Evolutionary conservation across 805 yeast genomes (phyloP).

Genomic region (Monosporozyma solicola): DNA sequence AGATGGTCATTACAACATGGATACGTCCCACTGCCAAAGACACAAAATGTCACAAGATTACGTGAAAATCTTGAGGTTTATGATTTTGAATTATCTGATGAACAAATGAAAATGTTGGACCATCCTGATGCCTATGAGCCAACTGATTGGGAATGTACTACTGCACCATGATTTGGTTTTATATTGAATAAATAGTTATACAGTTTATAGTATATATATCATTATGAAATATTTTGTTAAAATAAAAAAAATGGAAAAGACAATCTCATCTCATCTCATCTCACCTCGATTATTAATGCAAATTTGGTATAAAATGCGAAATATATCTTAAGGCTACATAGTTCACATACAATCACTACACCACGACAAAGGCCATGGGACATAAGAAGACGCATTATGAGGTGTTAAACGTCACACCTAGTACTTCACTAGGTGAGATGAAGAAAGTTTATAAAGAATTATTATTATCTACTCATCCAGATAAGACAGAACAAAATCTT

Average conservation of each 20-base stretch:
- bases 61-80: slow-evolving; percentile 46
- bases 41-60: slow-evolving; percentile 45
- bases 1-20: slow-evolving; percentile 72
- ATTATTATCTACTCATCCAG: slow-evolving; percentile 69
- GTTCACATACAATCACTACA: background rate
- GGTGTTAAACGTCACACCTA: slow-evolving; percentile 42
- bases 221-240: background rate
- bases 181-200: background rate
- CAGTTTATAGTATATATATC: background rate
- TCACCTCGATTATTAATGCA: background rate
- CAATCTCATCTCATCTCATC: background rate
- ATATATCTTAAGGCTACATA: background rate
- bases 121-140: slow-evolving; percentile 57
- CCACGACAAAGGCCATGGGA: background rate
- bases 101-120: slow-evolving; percentile 35
- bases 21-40: slow-evolving; percentile 61
- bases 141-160: slow-evolving; percentile 69
- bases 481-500: slow-evolving; percentile 35
- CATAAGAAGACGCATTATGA: slow-evolving; percentile 39
- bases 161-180: slow-evolving; percentile 36
- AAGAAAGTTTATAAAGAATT: slow-evolving; percentile 55
- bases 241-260: background rate
- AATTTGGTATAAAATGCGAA: background rate
- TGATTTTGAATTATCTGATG: slow-evolving; percentile 37
- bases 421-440: slow-evolving; percentile 35